These are phyloP conservation scores for Phyllosticta capitalensis DNA, from an alignment of 2,329 filamentous ascomycete species.

Conservation along the genomic window DNA sequence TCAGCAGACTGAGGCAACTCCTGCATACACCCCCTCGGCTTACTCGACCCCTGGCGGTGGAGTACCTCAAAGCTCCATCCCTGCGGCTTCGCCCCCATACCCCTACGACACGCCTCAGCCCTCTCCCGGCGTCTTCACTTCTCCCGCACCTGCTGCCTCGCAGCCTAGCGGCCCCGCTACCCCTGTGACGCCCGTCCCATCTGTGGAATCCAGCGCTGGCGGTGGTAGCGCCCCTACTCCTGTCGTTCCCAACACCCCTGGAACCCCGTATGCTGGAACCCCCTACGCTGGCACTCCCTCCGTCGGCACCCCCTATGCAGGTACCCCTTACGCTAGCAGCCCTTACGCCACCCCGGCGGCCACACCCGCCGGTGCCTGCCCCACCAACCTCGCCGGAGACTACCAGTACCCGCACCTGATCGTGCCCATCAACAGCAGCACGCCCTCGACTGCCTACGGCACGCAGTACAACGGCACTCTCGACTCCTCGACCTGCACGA, in stretches of 20 bases:
- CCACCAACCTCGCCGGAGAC: conserved; percentile 21
- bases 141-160: neutral
- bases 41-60: neutral
- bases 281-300: conserved; percentile 8
- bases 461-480: conserved; percentile 20
- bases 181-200: neutral
- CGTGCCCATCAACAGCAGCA: conserved; percentile 20
- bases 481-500: conserved; percentile 26
- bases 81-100: neutral
- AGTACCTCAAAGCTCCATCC: neutral
- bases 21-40: neutral
- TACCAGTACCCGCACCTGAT: conserved; percentile 26
- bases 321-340: conserved; percentile 5
- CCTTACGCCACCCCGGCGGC: conserved; percentile 5
- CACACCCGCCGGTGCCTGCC: conserved; percentile 2
- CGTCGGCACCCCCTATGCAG: neutral
- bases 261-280: neutral
- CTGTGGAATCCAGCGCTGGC: neutral
- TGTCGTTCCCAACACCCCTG: conserved; percentile 1
- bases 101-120: neutral
- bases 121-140: neutral
- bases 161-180: neutral
- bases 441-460: conserved; percentile 16
- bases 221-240: neutral
- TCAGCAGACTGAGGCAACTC: neutral